These are phyloP conservation scores for Austroboletus niveus DNA, from an alignment of 1,284 basidiomycete species.

Conservation along the genomic window DNA sequence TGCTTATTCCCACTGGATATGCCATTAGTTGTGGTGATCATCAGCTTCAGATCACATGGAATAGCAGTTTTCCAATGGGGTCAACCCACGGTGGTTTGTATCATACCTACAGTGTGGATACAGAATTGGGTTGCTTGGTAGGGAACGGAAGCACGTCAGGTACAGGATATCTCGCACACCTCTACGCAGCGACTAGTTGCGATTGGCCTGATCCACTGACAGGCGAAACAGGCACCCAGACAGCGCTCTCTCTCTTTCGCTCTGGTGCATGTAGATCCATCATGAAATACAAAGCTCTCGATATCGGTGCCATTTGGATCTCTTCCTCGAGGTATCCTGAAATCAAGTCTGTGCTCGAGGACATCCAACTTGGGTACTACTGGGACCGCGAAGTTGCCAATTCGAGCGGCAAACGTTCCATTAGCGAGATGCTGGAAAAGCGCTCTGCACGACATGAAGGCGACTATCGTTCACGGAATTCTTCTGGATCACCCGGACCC, in stretches of 20 bases:
- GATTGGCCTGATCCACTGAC: conserved; percentile 27
- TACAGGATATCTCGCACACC: conserved; percentile 36
- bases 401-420: no score
- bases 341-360: no score
- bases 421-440: no score
- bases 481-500: no score
- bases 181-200: conserved; percentile 35
- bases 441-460: no score
- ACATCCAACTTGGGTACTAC: no score
- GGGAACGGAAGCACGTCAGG: conserved; percentile 27
- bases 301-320: no score
- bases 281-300: conserved; percentile 22
- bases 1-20: conserved; percentile 40
- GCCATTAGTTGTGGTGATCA: neutral
- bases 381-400: no score
- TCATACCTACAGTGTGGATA: conserved; percentile 39
- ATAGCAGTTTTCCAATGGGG: neutral
- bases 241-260: conserved; percentile 38
- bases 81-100: fast-evolving
- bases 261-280: conserved; percentile 40
- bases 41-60: neutral
- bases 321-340: no score
- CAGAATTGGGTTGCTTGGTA: conserved; percentile 36
- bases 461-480: no score
- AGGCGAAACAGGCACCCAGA: conserved; percentile 41